These are phyloP conservation scores for Solanum hybrid DNA, from an alignment of 305 asterid species.

Conservation along the genomic window DNA sequence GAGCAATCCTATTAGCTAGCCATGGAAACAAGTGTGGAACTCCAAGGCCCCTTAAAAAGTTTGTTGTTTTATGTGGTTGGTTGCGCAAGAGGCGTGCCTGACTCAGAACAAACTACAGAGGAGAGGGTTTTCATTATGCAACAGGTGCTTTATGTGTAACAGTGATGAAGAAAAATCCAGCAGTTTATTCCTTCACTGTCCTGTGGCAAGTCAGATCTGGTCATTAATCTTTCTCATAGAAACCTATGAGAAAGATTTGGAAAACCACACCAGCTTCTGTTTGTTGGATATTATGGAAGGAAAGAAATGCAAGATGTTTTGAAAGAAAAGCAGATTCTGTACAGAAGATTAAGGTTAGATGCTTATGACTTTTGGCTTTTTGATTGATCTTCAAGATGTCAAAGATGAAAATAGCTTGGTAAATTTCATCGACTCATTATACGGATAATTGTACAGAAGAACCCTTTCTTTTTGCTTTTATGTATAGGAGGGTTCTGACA, in stretches of 20 bases:
- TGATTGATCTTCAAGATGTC: background rate
- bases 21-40: background rate
- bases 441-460: background rate
- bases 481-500: background rate
- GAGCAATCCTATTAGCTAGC: background rate
- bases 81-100: background rate
- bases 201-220: background rate
- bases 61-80: background rate
- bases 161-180: background rate
- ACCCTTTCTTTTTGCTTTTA: background rate
- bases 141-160: background rate
- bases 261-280: background rate
- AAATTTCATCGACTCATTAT: background rate
- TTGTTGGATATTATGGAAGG: background rate
- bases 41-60: background rate
- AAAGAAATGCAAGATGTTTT: background rate
- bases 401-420: background rate
- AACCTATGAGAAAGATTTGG: background rate
- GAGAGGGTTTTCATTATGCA: background rate
- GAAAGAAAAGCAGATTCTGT: background rate
- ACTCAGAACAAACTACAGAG: background rate
- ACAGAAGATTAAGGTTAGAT: background rate
- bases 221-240: background rate
- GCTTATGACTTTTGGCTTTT: background rate
- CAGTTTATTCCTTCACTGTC: background rate